Evolutionary conservation across 345 rosid species (phyloP), one percentile per base, ranked within the genome.

Genomic region (Murraya koenigii): DNA sequence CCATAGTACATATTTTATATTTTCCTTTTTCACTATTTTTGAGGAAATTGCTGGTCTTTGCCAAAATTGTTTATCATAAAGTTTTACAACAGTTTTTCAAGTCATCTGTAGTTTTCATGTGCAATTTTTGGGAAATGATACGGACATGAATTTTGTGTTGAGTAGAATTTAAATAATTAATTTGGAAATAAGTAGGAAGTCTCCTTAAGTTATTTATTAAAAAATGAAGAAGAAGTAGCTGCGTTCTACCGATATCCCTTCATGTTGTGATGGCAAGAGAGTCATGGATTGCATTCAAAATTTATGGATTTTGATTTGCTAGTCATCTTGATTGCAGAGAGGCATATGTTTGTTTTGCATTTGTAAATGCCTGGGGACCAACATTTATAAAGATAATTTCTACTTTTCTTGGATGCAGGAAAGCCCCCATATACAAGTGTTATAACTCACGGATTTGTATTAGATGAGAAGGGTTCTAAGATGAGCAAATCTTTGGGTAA

Each of bases 401-500:
- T 80, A 0, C 17, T 70, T 79, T 28, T 80, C 52, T 82, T 78
- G 74, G 71, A 62, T 83, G 69, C 91, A 95, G 98, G 98, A 82
- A 88, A 81, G 85, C 94, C 97, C n/a, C 98, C 98, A 73, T 95
- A 92, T 84, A 83, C 78, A 26, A 82, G 94, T 80, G 98, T 93
- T 64, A 77, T 95, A 75, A 95, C 98, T 49, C 98, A 95, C 81
- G 99, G 99, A 61, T 95, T 95, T 90, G 99, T 95, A 72, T 85
- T 95, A 83, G 99, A 95, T 88, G 99, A 95, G 88, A 95, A 84
- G 77, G 98, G 98, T 80, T 90, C 80, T 71, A 95, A 95, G 91
- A 95, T 95, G 99, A 95, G 99, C 89, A 95, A 93, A 87, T 95
- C 97, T 41, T 83, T 93, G 68, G 98, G 99, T 66, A 93, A 95